Base-by-base conservation (phyloP, 2,329 filamentous ascomycete species). In the Phaeosphaeria sp. region DNA sequence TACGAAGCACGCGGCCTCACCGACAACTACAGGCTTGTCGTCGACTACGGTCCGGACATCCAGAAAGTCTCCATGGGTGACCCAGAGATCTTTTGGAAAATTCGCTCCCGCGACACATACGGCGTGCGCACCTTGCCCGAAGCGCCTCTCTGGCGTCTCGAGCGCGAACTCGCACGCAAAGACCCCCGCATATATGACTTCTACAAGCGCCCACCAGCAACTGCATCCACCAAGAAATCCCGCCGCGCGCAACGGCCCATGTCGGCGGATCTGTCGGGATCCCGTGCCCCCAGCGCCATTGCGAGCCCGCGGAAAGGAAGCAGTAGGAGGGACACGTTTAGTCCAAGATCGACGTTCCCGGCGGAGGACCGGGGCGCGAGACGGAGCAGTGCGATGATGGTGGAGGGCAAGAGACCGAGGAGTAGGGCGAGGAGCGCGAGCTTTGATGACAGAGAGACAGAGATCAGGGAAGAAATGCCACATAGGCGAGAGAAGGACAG, bases 1-100 rank as follows among this genome's bases (percentile, higher is more conserved):
- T 84, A 84, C 67, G 77, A 81, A 20, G 67, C 66, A 72, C 78
- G 62, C 57, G 78, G 79, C 2, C 70, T 84, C 6, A 69, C 82
- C 18, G 72, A 78, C 42, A 77, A 78, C 62, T 84, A 82, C 79
- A 80, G 79, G 44, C 69, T 84, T 23, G 74, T 78, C 36, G 76
- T 83, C 59, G 80, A 82, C 64, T 77, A 78, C 60, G 68, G 72
- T 15, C 50, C 71, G 33, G 65, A 67, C 56, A 62, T 55, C 33
- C 39, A 60, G 2, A 63, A 65, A 44, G 25, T 54, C 6, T 23
- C 36, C n/a, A 43, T 72, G 30, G 70, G 66, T 3, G 71, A 75
- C 39, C 78, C 80, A 0, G 76, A 79, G 54, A 68, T 82, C 21
- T 78, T 72, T 65, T 82, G 80, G 80, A 78, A 77, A 59, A 60